Conservation (phyloP, 306 rosid genomes). For the Trifolium fragiferum region DNA sequence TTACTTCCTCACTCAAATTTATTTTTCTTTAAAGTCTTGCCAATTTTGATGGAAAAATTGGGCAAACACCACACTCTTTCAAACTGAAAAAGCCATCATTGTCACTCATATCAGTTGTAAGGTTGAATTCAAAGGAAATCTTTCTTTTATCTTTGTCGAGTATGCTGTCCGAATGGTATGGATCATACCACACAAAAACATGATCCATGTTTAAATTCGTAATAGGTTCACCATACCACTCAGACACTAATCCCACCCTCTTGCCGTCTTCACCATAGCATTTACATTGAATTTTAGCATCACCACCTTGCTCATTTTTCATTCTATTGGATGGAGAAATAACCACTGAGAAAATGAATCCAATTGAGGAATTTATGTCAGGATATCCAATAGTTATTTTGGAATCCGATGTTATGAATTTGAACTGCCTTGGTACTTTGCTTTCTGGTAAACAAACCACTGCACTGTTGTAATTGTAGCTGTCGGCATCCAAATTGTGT, state of each 20-base stretch:
- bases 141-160: background rate
- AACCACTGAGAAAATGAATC: background rate
- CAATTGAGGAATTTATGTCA: background rate
- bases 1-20: background rate
- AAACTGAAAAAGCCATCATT: background rate
- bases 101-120: conserved; percentile 13
- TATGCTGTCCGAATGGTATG: conserved; percentile 19
- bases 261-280: background rate
- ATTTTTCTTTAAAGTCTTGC: background rate
- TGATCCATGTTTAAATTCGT: too few relatives aligned
- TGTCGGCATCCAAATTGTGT: background rate
- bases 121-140: background rate
- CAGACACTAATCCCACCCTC: background rate
- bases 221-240: background rate
- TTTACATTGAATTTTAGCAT: background rate
- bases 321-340: background rate
- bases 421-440: background rate
- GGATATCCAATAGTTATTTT: background rate
- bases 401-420: background rate
- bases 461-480: conserved; percentile 19
- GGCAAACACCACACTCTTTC: conserved; percentile 9
- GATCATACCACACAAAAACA: conserved; percentile 39
- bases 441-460: conserved; percentile 34
- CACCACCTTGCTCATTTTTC: background rate
- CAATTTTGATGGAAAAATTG: background rate